A percentile compares a stretch with the other conserved stretches of the same genome.
Conservation (phyloP, 176 grass and related monocot species). For the Olyra latifolia region DNA sequence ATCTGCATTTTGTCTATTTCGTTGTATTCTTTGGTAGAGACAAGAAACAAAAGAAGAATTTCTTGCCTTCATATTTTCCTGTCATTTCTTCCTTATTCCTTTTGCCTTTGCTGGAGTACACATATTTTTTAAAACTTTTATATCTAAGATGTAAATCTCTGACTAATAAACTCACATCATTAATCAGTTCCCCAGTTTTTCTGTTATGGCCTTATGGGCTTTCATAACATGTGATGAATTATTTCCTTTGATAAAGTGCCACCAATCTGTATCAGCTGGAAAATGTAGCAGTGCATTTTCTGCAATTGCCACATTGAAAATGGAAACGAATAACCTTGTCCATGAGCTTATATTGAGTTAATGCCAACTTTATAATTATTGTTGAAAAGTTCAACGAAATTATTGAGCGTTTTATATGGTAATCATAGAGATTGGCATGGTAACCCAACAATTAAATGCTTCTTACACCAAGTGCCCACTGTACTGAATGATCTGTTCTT, state of each 20-base stretch:
- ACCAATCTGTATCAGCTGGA: not conserved
- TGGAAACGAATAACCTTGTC: not conserved
- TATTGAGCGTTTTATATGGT: not conserved
- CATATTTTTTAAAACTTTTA: not conserved
- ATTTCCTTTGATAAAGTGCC: not conserved
- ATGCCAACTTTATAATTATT: not conserved
- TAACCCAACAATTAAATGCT: not conserved
- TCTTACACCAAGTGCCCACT: not conserved
- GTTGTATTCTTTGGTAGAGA: not conserved
- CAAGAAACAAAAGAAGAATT: not conserved
- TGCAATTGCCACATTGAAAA: not conserved
- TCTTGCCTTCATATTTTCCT: not conserved
- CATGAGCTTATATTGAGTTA: not conserved
- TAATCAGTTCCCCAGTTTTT: not conserved
- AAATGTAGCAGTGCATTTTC: not conserved
- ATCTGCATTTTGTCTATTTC: not conserved
- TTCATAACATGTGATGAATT: not conserved
- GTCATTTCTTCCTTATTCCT: not conserved
- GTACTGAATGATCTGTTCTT: not conserved
- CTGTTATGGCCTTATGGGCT: not conserved
- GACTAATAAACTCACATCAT: not conserved
- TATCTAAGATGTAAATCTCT: not conserved
- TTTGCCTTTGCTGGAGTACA: not conserved
- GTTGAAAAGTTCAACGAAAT: not conserved
- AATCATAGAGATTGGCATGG: not conserved